Conservation (phyloP, 2,329 filamentous ascomycete species). For the Hansfordia pulvinata region DNA sequence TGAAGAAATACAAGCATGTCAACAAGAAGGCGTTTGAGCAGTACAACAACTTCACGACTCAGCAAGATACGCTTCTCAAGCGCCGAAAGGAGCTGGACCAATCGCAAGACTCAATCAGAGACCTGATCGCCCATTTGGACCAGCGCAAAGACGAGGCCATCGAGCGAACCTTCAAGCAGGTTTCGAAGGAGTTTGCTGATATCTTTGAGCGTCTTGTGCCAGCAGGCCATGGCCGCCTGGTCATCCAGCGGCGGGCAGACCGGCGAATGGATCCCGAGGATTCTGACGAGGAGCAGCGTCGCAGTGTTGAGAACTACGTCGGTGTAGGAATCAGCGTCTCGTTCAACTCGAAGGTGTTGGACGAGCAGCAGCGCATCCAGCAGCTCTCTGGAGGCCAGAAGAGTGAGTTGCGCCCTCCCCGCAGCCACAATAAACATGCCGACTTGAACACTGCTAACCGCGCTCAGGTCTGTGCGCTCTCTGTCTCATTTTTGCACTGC, state of each 20-base stretch:
- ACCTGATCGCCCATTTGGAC: constrained; percentile 84
- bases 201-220: constrained; percentile 95
- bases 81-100: constrained; percentile 78
- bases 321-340: constrained; percentile 95
- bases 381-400: constrained; percentile 96
- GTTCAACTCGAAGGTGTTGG: constrained; percentile 90
- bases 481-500: constrained; percentile 97
- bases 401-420: constrained; percentile 42
- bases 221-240: constrained; percentile 76
- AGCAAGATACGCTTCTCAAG: constrained; percentile 75
- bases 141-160: constrained; percentile 96
- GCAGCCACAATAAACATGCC: constrained; percentile 5
- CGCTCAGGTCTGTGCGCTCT: constrained; percentile 87
- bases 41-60: constrained; percentile 91
- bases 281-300: constrained; percentile 54
- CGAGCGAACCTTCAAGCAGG: constrained; percentile 95
- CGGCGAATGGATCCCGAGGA: constrained; percentile 49
- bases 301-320: constrained; percentile 83
- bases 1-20: constrained; percentile 95
- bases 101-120: constrained; percentile 77
- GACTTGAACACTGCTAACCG: constrained; percentile 8
- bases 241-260: constrained; percentile 87
- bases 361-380: constrained; percentile 95
- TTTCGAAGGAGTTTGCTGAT: constrained; percentile 80
- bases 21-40: constrained; percentile 99